phyloP scores from a whole-genome alignment of 1,284 basidiomycete species.

The Neolentinus lepideus region DNA sequence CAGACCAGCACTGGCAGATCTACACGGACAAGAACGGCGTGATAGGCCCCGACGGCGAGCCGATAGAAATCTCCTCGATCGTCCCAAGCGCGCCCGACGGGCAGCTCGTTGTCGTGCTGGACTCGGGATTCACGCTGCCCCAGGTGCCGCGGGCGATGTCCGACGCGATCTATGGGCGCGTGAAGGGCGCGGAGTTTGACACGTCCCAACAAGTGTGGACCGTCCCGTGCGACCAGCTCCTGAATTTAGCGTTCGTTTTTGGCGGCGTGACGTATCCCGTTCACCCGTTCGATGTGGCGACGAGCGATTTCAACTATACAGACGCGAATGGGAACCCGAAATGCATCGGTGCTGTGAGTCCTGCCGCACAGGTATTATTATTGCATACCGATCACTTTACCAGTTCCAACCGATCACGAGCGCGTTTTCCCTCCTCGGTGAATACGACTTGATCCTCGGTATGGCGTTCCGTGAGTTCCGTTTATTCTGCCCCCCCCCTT shows the following conservation, averaged over 20 bases:
- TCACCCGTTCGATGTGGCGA: slow-evolving; percentile 32
- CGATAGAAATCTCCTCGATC: slow-evolving; percentile 54
- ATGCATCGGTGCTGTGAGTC: slow-evolving; percentile 62
- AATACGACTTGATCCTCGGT: slow-evolving; percentile 76
- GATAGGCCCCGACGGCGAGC: slow-evolving; percentile 64
- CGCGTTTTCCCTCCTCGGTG: slow-evolving; percentile 67
- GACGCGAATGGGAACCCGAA: slow-evolving; percentile 51
- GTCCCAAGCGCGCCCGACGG: slow-evolving; percentile 53
- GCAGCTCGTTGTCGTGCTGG: slow-evolving; percentile 64
- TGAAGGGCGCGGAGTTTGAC: slow-evolving; percentile 67
- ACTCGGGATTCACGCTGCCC: slow-evolving; percentile 63
- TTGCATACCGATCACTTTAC: not conserved
- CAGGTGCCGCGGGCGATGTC: slow-evolving; percentile 70
- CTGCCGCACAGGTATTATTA: not conserved
- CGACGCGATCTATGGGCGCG: slow-evolving; percentile 75
- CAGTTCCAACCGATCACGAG: slow-evolving; percentile 79
- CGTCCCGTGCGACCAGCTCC: slow-evolving; percentile 63
- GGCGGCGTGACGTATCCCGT: slow-evolving; percentile 46
- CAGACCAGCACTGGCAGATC: slow-evolving; percentile 76
- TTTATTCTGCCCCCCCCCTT: not conserved
- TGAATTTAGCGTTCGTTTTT: slow-evolving; percentile 66
- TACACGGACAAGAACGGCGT: slow-evolving; percentile 56
- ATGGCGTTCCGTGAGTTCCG: slow-evolving; percentile 65
- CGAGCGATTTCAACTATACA: slow-evolving; percentile 51
- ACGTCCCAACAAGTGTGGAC: slow-evolving; percentile 53